Conservation (phyloP, 2,329 filamentous ascomycete species). For the Hypoxylon sp. region DNA sequence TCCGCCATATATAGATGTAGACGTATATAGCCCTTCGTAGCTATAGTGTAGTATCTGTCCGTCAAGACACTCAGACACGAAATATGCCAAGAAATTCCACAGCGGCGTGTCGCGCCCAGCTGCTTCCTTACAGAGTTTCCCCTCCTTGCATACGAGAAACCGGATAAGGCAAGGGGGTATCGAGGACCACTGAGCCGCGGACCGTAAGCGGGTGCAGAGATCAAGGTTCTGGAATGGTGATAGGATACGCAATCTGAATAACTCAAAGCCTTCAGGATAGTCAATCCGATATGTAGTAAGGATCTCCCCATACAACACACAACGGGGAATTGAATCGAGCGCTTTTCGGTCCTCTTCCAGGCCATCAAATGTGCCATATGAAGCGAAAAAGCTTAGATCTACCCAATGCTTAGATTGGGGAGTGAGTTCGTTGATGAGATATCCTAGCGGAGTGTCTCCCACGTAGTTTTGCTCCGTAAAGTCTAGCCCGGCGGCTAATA, state of each 20-base stretch:
- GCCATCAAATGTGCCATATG: background rate
- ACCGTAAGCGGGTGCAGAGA: background rate
- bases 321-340: background rate
- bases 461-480: background rate
- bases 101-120: background rate
- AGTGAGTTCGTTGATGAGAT: background rate
- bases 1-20: background rate
- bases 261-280: background rate
- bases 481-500: background rate
- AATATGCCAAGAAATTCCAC: background rate
- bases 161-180: background rate
- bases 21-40: background rate
- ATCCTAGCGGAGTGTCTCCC: background rate
- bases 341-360: background rate
- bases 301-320: background rate
- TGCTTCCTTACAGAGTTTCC: background rate
- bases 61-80: background rate
- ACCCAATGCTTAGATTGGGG: background rate
- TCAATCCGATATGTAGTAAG: background rate
- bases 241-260: background rate
- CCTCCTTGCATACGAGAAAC: background rate
- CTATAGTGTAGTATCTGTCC: background rate
- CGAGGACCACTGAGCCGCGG: background rate
- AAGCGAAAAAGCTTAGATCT: background rate
- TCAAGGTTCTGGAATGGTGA: background rate